Evolutionary conservation across 441 rosid genomes (phyloP).

Genomic region (Adansonia grandidieri): DNA sequence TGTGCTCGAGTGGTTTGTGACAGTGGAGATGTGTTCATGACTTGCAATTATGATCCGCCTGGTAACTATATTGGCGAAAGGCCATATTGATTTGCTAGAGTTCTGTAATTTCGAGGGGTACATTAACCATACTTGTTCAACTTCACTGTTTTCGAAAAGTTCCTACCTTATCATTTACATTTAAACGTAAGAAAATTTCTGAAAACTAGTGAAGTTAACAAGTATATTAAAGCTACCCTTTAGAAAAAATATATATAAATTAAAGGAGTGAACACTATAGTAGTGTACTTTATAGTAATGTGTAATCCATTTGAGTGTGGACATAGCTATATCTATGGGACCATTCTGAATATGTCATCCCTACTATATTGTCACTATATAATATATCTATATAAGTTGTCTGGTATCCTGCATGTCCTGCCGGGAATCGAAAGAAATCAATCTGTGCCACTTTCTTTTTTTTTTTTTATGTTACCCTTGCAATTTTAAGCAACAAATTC

Average conservation of each 20-base stretch:
- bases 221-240: background rate
- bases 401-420: background rate
- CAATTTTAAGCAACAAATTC: background rate
- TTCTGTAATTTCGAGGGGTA: background rate
- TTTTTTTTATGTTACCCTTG: background rate
- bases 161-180: background rate
- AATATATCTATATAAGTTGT: background rate
- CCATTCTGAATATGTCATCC: background rate
- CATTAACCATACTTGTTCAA: background rate
- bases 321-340: background rate
- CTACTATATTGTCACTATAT: background rate
- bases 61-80: constrained; percentile 80
- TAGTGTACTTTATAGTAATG: background rate
- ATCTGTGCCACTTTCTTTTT: background rate
- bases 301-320: background rate
- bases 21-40: constrained; percentile 81
- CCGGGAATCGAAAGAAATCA: background rate
- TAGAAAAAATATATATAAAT: background rate
- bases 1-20: constrained; percentile 78
- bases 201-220: background rate
- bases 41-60: constrained; percentile 82
- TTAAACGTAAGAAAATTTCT: background rate
- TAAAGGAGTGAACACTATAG: background rate
- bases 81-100: constrained; percentile 50
- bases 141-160: background rate